Evolutionary conservation across 768 basidiomycete genomes (phyloP), one percentile per base, ranked within the genome.

Genomic region (Grammothele lineata): DNA sequence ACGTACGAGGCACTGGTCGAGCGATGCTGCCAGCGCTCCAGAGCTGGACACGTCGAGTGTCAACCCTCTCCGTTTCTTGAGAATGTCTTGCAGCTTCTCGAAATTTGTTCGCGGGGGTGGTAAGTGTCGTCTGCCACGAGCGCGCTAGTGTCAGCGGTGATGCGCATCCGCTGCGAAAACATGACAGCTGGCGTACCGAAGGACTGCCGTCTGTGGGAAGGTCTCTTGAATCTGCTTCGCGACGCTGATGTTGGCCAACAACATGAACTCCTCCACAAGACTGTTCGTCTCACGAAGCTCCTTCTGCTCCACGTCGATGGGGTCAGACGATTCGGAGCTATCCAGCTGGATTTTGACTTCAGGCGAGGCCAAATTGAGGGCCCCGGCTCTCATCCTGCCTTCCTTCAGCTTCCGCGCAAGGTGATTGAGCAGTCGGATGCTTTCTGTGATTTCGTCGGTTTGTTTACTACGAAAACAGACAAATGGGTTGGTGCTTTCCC

Each of bases 211-310:
- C 62, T 92, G 88, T 1, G 96, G 95, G 72, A 94, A 99, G 0
- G 86, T 83, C 58, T 95, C 90, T 60, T 95, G 87, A 14, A 96
- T 97, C 67, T 87, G 89, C 55, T 71, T 67, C 5, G 96, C 95
- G 1, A 97, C 96, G 54, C 86, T 90, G 57, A 95, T 87, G 58
- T 98, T 99, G 5, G 96, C 95, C 49, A 99, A 81, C 54, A 99
- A 71, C 96, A 99, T 99, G 68, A 99, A 97, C 65, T 98, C 96
- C 66, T 99, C 96, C 2, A 98, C 96, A 6, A 98, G 70, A 53
- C 89, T 92, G 62, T 98, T 98, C 8, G 96, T 99, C 68, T 98
- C 94, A 23, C 78, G 71, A 60, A 88, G 62, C 58, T 91, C 86
- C 64, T 98, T 98, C 63, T 94, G 92, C 67, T 97, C 92, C 9